Evolutionary conservation across 495 filamentous ascomycete genomes (phyloP).

Genomic region (Elasticomyces elasticus): DNA sequence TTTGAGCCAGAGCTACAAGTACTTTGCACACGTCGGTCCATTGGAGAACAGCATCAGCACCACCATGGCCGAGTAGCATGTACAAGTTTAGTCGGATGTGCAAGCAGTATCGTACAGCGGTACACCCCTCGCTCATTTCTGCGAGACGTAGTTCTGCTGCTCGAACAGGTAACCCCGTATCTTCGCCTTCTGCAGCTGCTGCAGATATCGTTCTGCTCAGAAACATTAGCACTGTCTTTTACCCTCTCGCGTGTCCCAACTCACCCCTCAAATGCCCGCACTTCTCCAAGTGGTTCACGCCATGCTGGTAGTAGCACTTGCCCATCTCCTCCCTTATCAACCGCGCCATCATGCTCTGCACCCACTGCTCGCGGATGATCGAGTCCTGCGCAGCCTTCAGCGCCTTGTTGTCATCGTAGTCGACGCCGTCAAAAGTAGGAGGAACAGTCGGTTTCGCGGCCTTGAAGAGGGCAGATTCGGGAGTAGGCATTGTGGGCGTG

Average conservation of each 20-base stretch:
- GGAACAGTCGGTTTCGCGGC: slow-evolving; percentile 90
- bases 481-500: slow-evolving; percentile 58
- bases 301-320: slow-evolving; percentile 91
- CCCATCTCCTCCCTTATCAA: slow-evolving; percentile 87
- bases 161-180: slow-evolving; percentile 82
- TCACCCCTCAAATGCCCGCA: slow-evolving; percentile 84
- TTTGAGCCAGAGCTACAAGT: no score
- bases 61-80: no score
- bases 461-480: slow-evolving; percentile 88
- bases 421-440: slow-evolving; percentile 91
- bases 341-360: slow-evolving; percentile 91
- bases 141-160: slow-evolving; percentile 75
- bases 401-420: slow-evolving; percentile 83
- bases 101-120: slow-evolving; percentile 1
- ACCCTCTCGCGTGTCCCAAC: slow-evolving; percentile 25
- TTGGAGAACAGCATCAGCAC: neutral
- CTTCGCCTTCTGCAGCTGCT: slow-evolving; percentile 73
- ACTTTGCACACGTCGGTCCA: no score
- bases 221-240: neutral
- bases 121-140: slow-evolving; percentile 21
- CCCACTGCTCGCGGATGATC: slow-evolving; percentile 94
- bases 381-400: slow-evolving; percentile 91
- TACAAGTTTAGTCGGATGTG: neutral
- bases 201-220: slow-evolving; percentile 75
- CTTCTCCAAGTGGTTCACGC: slow-evolving; percentile 96